Evolutionary conservation across 2,329 filamentous ascomycete species (phyloP).

Genomic region (Fusarium caatingaense): DNA sequence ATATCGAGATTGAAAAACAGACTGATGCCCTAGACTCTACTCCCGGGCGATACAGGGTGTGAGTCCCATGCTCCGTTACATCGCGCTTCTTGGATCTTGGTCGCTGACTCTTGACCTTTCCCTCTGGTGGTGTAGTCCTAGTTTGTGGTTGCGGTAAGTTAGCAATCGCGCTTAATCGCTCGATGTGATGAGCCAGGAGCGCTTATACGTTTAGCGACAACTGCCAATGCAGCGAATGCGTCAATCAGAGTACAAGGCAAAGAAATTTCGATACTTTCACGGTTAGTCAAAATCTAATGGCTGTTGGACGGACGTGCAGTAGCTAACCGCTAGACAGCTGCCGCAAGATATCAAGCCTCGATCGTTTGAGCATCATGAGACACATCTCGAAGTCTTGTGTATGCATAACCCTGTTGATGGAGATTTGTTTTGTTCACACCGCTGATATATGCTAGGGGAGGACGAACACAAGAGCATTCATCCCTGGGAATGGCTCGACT

Average conservation of each 20-base stretch:
- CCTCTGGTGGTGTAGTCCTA: conserved; percentile 36
- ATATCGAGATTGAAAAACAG: not conserved
- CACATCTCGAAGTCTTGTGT: conserved; percentile 52
- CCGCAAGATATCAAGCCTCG: conserved; percentile 47
- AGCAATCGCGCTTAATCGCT: conserved; percentile 7
- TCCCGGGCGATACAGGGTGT: conserved; percentile 36
- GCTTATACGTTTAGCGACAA: conserved; percentile 52
- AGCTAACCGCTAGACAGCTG: conserved; percentile 46
- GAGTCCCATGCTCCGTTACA: conserved; percentile 14
- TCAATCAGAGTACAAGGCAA: conserved; percentile 57
- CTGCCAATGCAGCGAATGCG: conserved; percentile 56
- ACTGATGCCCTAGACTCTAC: not conserved
- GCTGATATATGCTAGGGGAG: conserved; percentile 64
- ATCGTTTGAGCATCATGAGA: conserved; percentile 39
- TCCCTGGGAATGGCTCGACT: conserved; percentile 57
- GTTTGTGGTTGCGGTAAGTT: conserved; percentile 48
- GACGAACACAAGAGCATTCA: conserved; percentile 78
- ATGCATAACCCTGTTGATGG: conserved; percentile 11
- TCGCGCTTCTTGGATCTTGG: conserved; percentile 8
- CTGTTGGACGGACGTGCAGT: not conserved
- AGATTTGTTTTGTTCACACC: not conserved
- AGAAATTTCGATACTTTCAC: conserved; percentile 57
- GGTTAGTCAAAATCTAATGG: conserved; percentile 39
- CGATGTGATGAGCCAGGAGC: conserved; percentile 6
- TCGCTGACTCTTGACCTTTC: conserved; percentile 22